Percentiles rank a stretch among this genome's conserved stretches.
These are phyloP conservation scores for Tricladium varicosporioides DNA, from an alignment of 2,329 filamentous ascomycete species.

Conservation along the genomic window DNA sequence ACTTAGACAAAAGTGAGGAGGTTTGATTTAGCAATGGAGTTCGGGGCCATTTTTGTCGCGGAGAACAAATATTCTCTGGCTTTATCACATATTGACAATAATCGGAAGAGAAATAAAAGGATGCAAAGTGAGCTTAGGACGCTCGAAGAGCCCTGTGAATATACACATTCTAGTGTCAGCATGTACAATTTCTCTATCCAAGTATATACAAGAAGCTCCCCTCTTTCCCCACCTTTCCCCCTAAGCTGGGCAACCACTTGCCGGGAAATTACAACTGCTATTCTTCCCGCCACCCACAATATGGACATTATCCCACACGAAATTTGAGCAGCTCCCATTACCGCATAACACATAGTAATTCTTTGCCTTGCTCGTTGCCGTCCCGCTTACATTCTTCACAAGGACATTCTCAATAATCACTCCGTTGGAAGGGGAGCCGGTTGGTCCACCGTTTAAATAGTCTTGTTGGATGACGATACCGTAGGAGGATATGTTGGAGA, in stretches of 20 bases:
- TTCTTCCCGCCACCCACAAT: not conserved
- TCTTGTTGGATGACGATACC: conserved; percentile 54
- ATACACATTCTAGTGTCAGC: too few relatives aligned
- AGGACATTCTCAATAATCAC: conserved; percentile 45
- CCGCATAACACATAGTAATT: conserved; percentile 52
- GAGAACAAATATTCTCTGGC: too few relatives aligned
- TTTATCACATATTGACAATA: too few relatives aligned
- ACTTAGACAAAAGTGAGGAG: too few relatives aligned
- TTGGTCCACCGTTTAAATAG: conserved; percentile 48
- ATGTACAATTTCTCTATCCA: not conserved
- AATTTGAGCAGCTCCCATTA: not conserved
- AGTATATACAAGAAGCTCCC: not conserved
- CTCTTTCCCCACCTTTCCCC: not conserved
- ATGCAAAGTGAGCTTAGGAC: too few relatives aligned
- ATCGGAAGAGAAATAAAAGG: too few relatives aligned
- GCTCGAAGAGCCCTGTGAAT: too few relatives aligned
- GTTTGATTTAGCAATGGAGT: too few relatives aligned
- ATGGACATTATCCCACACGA: not conserved
- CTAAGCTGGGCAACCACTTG: not conserved
- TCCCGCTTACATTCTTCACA: conserved; percentile 35
- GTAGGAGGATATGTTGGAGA: conserved; percentile 43
- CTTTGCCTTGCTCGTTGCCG: conserved; percentile 29
- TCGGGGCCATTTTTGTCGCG: too few relatives aligned
- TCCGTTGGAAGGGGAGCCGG: conserved; percentile 42
- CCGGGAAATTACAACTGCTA: conserved; percentile 2